These are phyloP conservation scores for Murraya koenigii DNA, from an alignment of 345 rosid species.

Conservation along the genomic window DNA sequence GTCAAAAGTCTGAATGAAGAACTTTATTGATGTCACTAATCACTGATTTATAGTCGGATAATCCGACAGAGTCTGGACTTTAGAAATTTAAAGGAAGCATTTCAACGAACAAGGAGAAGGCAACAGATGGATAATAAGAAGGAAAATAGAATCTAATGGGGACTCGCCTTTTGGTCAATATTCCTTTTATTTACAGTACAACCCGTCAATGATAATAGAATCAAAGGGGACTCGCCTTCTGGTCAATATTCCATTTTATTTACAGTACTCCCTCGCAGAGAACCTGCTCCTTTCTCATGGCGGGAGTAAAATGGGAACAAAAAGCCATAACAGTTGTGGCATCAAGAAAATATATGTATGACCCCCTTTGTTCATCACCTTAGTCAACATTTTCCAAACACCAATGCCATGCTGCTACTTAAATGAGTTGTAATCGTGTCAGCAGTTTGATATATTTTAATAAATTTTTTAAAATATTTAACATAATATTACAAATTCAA, in stretches of 20 bases:
- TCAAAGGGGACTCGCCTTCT: background rate
- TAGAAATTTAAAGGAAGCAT: background rate
- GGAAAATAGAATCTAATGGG: background rate
- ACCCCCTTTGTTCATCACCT: too few species aligned
- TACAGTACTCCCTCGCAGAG: background rate
- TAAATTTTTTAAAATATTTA: too few species aligned
- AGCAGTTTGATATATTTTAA: too few species aligned
- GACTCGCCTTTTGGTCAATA: background rate
- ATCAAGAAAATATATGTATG: too few species aligned
- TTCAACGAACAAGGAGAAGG: constrained; percentile 1
- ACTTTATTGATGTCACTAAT: background rate
- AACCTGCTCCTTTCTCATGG: background rate
- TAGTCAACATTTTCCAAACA: too few species aligned
- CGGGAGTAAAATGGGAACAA: too few species aligned
- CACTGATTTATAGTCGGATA: background rate
- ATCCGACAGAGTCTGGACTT: background rate
- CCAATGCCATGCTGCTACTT: too few species aligned
- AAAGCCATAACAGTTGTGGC: too few species aligned
- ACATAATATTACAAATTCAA: too few species aligned
- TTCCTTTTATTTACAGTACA: background rate
- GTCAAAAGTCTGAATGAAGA: background rate
- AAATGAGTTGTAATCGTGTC: too few species aligned
- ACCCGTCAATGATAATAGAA: too few species aligned
- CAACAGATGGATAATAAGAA: background rate
- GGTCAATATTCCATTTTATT: background rate